A percentile compares a stretch with the other conserved stretches of the same genome.
Evolutionary conservation across 306 rosid species (phyloP).

Genomic region (Citrullus colocynthis): DNA sequence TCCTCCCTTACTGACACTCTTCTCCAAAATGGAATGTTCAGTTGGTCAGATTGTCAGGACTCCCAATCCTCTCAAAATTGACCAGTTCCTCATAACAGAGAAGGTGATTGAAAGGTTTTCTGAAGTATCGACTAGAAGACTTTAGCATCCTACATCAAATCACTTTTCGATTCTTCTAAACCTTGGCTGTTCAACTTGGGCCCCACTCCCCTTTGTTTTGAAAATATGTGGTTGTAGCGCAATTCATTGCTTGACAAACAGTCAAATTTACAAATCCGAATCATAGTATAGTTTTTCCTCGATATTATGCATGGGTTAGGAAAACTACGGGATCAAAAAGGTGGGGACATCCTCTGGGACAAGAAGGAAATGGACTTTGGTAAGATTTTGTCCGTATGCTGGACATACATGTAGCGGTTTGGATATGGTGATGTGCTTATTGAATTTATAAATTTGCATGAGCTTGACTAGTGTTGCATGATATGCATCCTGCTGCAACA

Average conservation of each 20-base stretch:
- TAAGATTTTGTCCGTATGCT: neutral
- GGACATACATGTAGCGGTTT: neutral
- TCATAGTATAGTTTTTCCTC: neutral
- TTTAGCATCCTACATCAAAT: too few relatives aligned
- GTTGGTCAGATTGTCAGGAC: too few relatives aligned
- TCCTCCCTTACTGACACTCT: too few relatives aligned
- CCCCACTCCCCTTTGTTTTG: too few relatives aligned
- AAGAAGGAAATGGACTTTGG: neutral
- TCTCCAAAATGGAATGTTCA: too few relatives aligned
- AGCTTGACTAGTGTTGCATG: neutral
- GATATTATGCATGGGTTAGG: neutral
- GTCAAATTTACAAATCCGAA: neutral
- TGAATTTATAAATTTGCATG: neutral
- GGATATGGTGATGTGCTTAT: neutral
- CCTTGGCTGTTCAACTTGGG: too few relatives aligned
- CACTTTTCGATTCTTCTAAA: too few relatives aligned
- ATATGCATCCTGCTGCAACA: neutral
- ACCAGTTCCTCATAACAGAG: too few relatives aligned
- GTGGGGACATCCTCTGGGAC: neutral
- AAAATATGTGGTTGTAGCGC: too few relatives aligned
- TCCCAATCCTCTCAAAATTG: too few relatives aligned
- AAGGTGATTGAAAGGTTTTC: too few relatives aligned
- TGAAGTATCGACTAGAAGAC: too few relatives aligned
- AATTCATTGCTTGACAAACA: neutral
- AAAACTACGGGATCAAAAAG: neutral